These are phyloP conservation scores for Dionaea muscipula DNA, from an alignment of 179 eudicot genomes.

Conservation along the genomic window DNA sequence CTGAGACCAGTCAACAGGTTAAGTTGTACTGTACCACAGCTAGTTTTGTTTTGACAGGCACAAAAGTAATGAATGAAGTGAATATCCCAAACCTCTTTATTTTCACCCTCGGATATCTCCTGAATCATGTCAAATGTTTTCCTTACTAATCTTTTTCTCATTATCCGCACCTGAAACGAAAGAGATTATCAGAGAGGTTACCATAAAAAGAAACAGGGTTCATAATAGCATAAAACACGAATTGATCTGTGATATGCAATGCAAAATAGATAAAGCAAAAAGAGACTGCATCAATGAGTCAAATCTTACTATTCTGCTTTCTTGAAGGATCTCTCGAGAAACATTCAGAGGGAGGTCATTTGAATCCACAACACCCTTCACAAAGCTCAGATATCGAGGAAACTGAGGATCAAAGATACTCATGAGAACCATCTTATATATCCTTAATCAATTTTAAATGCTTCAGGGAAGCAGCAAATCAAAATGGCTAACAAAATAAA, in stretches of 20 bases:
- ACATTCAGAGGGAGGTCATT: constrained; percentile 96
- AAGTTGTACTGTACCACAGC: background rate
- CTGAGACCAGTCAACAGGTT: too few species aligned
- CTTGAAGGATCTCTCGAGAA: constrained; percentile 95
- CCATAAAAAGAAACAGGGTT: background rate
- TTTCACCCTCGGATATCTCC: constrained; percentile 74
- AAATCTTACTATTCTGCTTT: constrained; percentile 82
- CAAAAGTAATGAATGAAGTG: background rate
- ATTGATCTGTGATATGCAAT: background rate
- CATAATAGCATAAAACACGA: background rate
- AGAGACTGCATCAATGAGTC: background rate
- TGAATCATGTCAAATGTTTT: constrained; percentile 96
- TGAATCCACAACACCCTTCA: constrained; percentile 96
- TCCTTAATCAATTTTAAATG: too few species aligned
- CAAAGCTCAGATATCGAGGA: constrained; percentile 93
- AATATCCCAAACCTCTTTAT: constrained; percentile 56
- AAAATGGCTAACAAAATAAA: too few species aligned
- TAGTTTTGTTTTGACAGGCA: background rate
- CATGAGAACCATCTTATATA: too few species aligned
- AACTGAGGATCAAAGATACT: constrained; percentile 31
- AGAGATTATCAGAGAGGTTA: background rate
- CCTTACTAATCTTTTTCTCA: constrained; percentile 88
- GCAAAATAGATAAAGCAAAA: background rate
- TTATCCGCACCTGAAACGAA: constrained; percentile 67
- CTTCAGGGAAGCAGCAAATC: too few species aligned